Percentiles rank a stretch among this genome's conserved stretches.
Evolutionary conservation across 106 monocot species (phyloP).

Genomic region (Phalaenopsis aphrodite): DNA sequence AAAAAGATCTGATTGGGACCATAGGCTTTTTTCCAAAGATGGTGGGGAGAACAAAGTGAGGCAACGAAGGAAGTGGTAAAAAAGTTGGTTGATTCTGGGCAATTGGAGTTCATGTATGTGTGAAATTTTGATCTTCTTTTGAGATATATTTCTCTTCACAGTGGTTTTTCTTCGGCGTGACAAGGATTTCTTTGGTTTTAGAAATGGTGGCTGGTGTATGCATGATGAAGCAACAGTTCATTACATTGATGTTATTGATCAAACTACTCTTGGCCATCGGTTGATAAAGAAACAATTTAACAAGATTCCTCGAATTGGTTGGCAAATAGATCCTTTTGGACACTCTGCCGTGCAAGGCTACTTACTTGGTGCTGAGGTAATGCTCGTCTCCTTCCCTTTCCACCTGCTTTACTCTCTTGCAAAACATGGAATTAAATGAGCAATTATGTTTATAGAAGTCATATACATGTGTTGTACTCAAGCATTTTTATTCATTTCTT

Average conservation of each 20-base stretch:
- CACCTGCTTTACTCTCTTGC: not conserved
- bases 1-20: not conserved
- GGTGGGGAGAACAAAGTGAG: constrained; percentile 52
- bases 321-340: constrained; percentile 69
- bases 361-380: constrained; percentile 52
- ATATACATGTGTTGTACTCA: not conserved
- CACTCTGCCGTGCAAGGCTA: constrained; percentile 58
- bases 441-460: not conserved
- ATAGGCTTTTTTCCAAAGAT: constrained; percentile 67
- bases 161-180: not conserved
- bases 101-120: constrained; percentile 61
- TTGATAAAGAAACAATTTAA: constrained; percentile 54
- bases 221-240: constrained; percentile 58
- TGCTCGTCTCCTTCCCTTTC: not conserved
- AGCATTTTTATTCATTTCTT: not conserved
- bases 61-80: constrained; percentile 22
- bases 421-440: not conserved
- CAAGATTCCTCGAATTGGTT: constrained; percentile 46
- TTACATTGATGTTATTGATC: constrained; percentile 68
- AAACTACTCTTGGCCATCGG: constrained; percentile 56
- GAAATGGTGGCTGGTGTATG: constrained; percentile 62
- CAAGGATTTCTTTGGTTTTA: constrained; percentile 7
- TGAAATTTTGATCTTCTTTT: not conserved
- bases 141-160: not conserved
- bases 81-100: constrained; percentile 48